Conservation (phyloP, 2,329 filamentous ascomycete genomes). For the Seiridium unicorne region DNA sequence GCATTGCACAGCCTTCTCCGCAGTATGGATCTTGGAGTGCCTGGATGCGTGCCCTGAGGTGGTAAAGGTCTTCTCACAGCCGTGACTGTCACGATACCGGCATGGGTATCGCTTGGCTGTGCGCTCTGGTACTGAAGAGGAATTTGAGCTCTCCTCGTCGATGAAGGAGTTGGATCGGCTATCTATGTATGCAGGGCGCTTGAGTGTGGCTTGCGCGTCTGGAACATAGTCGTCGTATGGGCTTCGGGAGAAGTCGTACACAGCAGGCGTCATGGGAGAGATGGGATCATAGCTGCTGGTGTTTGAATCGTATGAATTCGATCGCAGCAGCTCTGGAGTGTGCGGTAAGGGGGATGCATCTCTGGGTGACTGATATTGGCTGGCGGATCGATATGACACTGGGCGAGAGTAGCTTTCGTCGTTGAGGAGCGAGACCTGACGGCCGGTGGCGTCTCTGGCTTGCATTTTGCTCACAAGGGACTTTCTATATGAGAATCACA, state of each 20-base stretch:
- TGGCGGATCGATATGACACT: slow-evolving; percentile 32
- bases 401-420: slow-evolving; percentile 40
- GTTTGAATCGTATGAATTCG: slow-evolving; percentile 61
- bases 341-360: slow-evolving; percentile 45
- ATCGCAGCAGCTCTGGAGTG: slow-evolving; percentile 58
- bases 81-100: slow-evolving; percentile 67
- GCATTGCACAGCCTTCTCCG: slow-evolving; percentile 72
- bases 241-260: slow-evolving; percentile 38
- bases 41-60: slow-evolving; percentile 83
- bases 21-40: slow-evolving; percentile 81
- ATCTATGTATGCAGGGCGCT: slow-evolving; percentile 40
- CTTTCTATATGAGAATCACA: not conserved
- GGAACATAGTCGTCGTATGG: slow-evolving; percentile 34
- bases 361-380: slow-evolving; percentile 33
- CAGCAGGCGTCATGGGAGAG: slow-evolving; percentile 55
- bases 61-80: slow-evolving; percentile 78
- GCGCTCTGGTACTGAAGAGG: slow-evolving; percentile 42
- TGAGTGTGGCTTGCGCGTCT: slow-evolving; percentile 30
- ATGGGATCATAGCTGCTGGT: slow-evolving; percentile 49
- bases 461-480: slow-evolving; percentile 43
- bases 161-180: slow-evolving; percentile 50
- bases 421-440: slow-evolving; percentile 59
- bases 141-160: slow-evolving; percentile 41
- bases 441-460: slow-evolving; percentile 54
- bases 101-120: slow-evolving; percentile 70